Evolutionary conservation across 371 early-diverging fungal species (phyloP).

Genomic region (Mortierella sp.): DNA sequence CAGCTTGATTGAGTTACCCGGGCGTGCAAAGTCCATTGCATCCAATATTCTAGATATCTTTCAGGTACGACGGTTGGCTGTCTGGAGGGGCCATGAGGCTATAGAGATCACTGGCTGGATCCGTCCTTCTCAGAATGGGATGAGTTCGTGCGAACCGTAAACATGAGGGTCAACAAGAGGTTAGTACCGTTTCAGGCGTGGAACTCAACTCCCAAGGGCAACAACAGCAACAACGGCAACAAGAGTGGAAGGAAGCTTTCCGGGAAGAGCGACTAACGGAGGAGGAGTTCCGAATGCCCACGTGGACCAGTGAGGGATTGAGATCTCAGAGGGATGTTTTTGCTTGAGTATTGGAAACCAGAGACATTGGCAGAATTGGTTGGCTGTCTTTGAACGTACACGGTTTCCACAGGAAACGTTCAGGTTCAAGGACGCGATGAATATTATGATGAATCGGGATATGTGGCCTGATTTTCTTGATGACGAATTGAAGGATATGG

Average conservation of each 20-base stretch:
- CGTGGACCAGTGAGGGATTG: neutral
- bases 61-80: slow-evolving; percentile 15
- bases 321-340: no score
- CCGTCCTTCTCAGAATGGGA: slow-evolving; percentile 20
- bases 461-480: slow-evolving; percentile 12
- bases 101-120: slow-evolving; percentile 26
- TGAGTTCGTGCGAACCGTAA: slow-evolving; percentile 31
- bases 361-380: no score
- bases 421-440: slow-evolving; percentile 22
- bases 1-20: neutral
- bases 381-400: slow-evolving; percentile 17
- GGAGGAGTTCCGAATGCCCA: slow-evolving; percentile 20
- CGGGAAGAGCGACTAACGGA: slow-evolving; percentile 12
- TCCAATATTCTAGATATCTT: neutral
- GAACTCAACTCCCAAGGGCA: no score
- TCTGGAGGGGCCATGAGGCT: slow-evolving; percentile 34
- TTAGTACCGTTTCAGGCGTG: no score
- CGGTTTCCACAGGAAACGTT: slow-evolving; percentile 17
- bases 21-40: neutral
- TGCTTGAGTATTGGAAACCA: no score
- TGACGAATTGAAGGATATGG: slow-evolving; percentile 23
- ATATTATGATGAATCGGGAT: slow-evolving; percentile 1
- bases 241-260: slow-evolving; percentile 18
- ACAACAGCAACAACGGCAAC: no score
- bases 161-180: no score